A percentile compares a stretch with the other conserved stretches of the same genome.
These are phyloP conservation scores for Vitis vinifera DNA, from an alignment of 164 flowering plant genomes.

Conservation along the genomic window DNA sequence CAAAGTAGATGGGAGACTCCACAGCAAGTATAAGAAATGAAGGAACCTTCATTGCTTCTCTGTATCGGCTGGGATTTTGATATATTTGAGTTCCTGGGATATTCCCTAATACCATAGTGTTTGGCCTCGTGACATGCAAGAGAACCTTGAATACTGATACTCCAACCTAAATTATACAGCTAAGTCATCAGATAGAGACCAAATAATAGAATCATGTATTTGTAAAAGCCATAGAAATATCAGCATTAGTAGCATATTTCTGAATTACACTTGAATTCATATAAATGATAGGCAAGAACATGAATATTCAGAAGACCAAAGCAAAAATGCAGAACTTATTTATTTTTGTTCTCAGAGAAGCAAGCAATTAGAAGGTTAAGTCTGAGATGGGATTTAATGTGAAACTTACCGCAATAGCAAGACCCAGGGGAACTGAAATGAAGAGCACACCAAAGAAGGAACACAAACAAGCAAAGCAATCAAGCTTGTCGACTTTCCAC, in stretches of 20 bases:
- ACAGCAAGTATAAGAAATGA: conserved; percentile 71
- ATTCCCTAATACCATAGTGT: conserved; percentile 61
- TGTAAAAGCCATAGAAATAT: background rate
- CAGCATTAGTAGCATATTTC: too few species aligned
- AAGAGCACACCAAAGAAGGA: conserved; percentile 78
- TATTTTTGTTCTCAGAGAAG: too few species aligned
- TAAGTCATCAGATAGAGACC: background rate
- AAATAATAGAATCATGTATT: background rate
- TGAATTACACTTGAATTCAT: too few species aligned
- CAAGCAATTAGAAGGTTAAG: too few species aligned
- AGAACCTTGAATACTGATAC: conserved; percentile 86
- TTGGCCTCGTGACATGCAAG: conserved; percentile 88
- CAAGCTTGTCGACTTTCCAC: conserved; percentile 77
- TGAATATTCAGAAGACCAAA: background rate
- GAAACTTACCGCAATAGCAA: conserved; percentile 59
- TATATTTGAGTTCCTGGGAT: conserved; percentile 77
- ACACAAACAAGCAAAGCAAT: conserved; percentile 58
- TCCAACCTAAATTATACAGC: conserved; percentile 62
- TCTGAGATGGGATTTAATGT: background rate
- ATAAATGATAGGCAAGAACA: background rate
- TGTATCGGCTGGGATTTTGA: conserved; percentile 54
- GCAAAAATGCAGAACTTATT: too few species aligned
- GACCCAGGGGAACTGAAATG: conserved; percentile 67
- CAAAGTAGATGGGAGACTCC: conserved; percentile 91
- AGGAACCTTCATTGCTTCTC: conserved; percentile 65